A percentile compares a stretch with the other conserved stretches of the same genome.
phyloP scores from a whole-genome alignment of 805 yeast genomes.

The Candida alai region DNA sequence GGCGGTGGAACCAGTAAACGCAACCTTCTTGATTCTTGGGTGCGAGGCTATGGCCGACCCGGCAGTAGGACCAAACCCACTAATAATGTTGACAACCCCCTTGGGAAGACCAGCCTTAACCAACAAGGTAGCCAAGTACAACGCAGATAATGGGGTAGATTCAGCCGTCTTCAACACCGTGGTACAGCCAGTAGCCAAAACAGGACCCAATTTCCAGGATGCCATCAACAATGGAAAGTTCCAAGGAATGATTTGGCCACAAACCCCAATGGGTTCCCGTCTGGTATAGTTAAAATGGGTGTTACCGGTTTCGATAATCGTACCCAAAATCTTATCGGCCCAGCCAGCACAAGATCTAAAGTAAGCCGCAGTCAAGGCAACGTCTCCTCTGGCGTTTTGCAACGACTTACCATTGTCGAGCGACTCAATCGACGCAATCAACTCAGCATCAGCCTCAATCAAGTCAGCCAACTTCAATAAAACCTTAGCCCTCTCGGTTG shows the following conservation, averaged over 20 bases:
- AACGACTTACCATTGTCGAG: constrained; percentile 87
- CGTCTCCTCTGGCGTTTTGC: constrained; percentile 67
- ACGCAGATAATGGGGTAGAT: constrained; percentile 85
- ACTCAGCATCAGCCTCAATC: constrained; percentile 67
- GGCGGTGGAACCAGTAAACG: constrained; percentile 93
- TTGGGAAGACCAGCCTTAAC: constrained; percentile 86
- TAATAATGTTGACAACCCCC: constrained; percentile 83
- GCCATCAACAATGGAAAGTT: constrained; percentile 93
- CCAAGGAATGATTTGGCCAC: constrained; percentile 97
- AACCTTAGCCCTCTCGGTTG: constrained; percentile 59
- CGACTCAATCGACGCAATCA: constrained; percentile 77
- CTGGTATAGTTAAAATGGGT: constrained; percentile 74
- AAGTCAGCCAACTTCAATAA: constrained; percentile 73
- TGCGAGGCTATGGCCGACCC: constrained; percentile 80
- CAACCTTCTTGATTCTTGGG: constrained; percentile 80
- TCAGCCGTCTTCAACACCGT: constrained; percentile 88
- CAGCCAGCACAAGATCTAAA: constrained; percentile 86
- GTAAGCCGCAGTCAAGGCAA: constrained; percentile 62
- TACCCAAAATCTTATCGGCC: constrained; percentile 84
- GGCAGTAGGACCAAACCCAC: constrained; percentile 82
- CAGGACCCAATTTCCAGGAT: constrained; percentile 94
- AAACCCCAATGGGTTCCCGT: constrained; percentile 91
- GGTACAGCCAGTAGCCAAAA: constrained; percentile 85
- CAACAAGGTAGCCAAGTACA: constrained; percentile 64
- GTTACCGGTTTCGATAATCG: constrained; percentile 68